Evolutionary conservation across 495 filamentous ascomycete genomes (phyloP).

Genomic region (Xylaria palmicola): DNA sequence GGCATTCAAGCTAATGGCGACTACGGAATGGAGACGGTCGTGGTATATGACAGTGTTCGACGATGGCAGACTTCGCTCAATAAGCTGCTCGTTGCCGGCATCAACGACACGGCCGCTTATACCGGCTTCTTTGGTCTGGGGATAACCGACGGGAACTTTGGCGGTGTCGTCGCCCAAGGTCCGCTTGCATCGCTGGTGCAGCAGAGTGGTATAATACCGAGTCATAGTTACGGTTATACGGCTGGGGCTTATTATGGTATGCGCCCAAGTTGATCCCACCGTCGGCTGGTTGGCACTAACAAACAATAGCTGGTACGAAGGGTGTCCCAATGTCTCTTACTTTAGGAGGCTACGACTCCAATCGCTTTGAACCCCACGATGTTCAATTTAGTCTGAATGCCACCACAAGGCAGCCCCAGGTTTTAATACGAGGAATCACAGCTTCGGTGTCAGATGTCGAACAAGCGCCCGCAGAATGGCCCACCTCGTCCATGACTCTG

Average conservation of each 20-base stretch:
- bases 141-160: slow-evolving; percentile 43
- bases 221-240: slow-evolving; percentile 65
- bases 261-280: neutral
- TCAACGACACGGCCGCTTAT: slow-evolving; percentile 56
- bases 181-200: slow-evolving; percentile 47
- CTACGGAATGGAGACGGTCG: slow-evolving; percentile 59
- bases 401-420: slow-evolving; percentile 44
- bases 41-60: slow-evolving; percentile 42
- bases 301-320: slow-evolving; percentile 28
- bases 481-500: slow-evolving; percentile 36
- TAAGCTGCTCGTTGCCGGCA: slow-evolving; percentile 50
- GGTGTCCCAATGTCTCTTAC: slow-evolving; percentile 57
- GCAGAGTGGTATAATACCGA: slow-evolving; percentile 53
- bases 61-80: slow-evolving; percentile 44
- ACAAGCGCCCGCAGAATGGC: slow-evolving; percentile 43
- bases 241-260: slow-evolving; percentile 64
- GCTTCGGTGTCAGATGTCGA: slow-evolving; percentile 42
- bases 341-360: slow-evolving; percentile 63
- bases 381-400: slow-evolving; percentile 53
- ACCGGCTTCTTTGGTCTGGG: slow-evolving; percentile 60
- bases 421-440: slow-evolving; percentile 56
- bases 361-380: slow-evolving; percentile 56
- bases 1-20: slow-evolving; percentile 53
- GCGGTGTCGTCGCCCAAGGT: slow-evolving; percentile 33
- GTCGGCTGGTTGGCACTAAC: slow-evolving; percentile 22